These are phyloP conservation scores for Dendrocalamus sinicus DNA, from an alignment of 176 grass and related monocot genomes.

Conservation along the genomic window DNA sequence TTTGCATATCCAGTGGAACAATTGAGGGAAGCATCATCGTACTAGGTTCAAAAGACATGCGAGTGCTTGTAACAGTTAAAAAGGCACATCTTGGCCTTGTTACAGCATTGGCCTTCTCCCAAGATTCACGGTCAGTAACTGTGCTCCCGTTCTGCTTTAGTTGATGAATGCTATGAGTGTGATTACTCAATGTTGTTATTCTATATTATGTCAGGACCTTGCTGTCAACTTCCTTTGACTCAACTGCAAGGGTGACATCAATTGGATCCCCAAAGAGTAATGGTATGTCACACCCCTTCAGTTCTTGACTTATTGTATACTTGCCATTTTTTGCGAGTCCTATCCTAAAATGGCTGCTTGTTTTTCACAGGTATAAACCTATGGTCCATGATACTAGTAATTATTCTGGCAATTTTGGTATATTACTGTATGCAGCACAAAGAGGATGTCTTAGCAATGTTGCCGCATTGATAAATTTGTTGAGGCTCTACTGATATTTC, in stretches of 20 bases:
- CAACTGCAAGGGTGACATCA: slow-evolving; percentile 79
- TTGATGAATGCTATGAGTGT: background rate
- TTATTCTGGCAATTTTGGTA: slow-evolving; percentile 69
- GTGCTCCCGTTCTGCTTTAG: slow-evolving; percentile 28
- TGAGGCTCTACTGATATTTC: slow-evolving; percentile 14
- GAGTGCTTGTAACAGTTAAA: slow-evolving; percentile 67
- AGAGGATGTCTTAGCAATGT: slow-evolving; percentile 45
- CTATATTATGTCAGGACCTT: slow-evolving; percentile 58
- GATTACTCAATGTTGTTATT: slow-evolving; percentile 20
- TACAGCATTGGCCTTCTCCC: slow-evolving; percentile 71
- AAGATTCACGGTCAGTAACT: slow-evolving; percentile 74
- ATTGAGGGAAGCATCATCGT: slow-evolving; percentile 74
- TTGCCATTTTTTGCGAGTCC: slow-evolving; percentile 4
- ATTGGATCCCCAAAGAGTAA: slow-evolving; percentile 55
- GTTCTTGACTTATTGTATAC: slow-evolving; percentile 22
- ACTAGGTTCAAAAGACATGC: slow-evolving; percentile 62
- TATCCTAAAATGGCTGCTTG: slow-evolving; percentile 35
- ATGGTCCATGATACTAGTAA: slow-evolving; percentile 63
- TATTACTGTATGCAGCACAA: slow-evolving; percentile 72
- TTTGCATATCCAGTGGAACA: slow-evolving; percentile 68
- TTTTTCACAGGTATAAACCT: slow-evolving; percentile 63
- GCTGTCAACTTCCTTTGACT: slow-evolving; percentile 90
- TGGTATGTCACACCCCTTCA: slow-evolving; percentile 48
- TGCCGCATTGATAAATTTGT: slow-evolving; percentile 30
- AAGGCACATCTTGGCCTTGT: slow-evolving; percentile 91